Evolutionary conservation across 2,329 filamentous ascomycete species (phyloP), one percentile per base, ranked within the genome.

Genomic region (Fusarium dimerum): DNA sequence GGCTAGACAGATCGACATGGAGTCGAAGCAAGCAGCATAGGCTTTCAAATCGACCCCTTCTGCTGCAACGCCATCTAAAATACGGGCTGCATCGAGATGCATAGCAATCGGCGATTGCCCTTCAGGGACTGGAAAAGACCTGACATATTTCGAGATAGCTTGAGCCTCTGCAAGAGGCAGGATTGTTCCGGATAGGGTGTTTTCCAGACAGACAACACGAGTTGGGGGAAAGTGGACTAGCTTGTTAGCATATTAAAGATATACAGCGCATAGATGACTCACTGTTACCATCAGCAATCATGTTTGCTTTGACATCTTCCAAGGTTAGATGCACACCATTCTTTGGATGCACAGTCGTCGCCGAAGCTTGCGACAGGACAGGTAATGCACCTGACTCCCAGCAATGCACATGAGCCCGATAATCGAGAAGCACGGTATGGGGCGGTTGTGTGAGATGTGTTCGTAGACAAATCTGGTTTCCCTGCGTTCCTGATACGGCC

Each of bases 211-310:
- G 56, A 96, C 88, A 32, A 95, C 80, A 45, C 82, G 82, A 0
- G 90, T 95, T 0, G 90, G 90, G 62, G 87, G 90, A 29, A 80
- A 78, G 68, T 93, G 89, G n/a, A 92, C 81, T 63, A 90, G 79
- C 38, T 87, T 79, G 50, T 78, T 74, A 5, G 41, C 15, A 18
- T 9, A 18, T 6, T 18, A 11, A 41, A 29, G 17, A 3, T 6
- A 17, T n/a, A 3, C 11, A 6, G 16, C 9, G 5, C 17, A 5
- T 26, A 7, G 20, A 7, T 10, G 16, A 45, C 63, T 16, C 47
- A 66, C 63, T 67, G 36, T 67, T 62, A 10, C 59, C 62, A 47
- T 63, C 65, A 15, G 60, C 54, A 39, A 64, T 65, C 17, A 66
- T 59, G 16, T 63, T 60, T 30, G 53, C 52, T 68, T 87, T 74